Percentiles rank a stretch among this genome's conserved stretches.
Evolutionary conservation across 2,329 filamentous ascomycete species (phyloP).

Genomic region (Penicillium brevicompactum): DNA sequence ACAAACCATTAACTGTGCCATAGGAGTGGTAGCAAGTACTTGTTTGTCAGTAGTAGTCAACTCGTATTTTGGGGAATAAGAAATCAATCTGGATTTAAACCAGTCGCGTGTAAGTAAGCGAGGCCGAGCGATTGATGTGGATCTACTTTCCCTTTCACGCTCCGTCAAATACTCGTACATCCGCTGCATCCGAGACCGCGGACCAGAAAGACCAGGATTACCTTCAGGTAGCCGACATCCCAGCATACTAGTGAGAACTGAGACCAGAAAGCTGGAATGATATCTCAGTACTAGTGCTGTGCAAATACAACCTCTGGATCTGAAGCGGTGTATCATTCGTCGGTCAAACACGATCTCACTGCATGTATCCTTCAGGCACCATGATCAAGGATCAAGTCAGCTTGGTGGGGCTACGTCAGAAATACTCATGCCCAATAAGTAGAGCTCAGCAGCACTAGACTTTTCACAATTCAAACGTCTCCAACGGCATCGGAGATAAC

Average conservation of each 20-base stretch:
- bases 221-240: not conserved
- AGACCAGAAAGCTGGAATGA: not conserved
- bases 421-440: not conserved
- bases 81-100: not conserved
- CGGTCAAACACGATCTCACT: not conserved
- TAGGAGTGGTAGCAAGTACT: too few relatives aligned
- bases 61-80: too few relatives aligned
- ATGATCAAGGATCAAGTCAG: not conserved
- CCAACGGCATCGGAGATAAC: constrained; percentile 2
- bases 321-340: not conserved
- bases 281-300: not conserved
- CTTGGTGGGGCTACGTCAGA: not conserved
- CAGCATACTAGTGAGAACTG: not conserved
- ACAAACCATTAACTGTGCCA: too few relatives aligned
- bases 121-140: not conserved
- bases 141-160: not conserved
- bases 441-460: not conserved
- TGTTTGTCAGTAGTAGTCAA: too few relatives aligned
- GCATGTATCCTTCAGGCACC: not conserved
- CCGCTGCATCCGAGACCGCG: constrained; percentile 9
- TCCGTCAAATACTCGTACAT: not conserved
- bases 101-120: not conserved
- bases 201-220: not conserved
- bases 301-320: not conserved
- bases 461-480: not conserved